Base-by-base conservation (phyloP, 2,329 filamentous ascomycete species). In the Penicillium sp. region DNA sequence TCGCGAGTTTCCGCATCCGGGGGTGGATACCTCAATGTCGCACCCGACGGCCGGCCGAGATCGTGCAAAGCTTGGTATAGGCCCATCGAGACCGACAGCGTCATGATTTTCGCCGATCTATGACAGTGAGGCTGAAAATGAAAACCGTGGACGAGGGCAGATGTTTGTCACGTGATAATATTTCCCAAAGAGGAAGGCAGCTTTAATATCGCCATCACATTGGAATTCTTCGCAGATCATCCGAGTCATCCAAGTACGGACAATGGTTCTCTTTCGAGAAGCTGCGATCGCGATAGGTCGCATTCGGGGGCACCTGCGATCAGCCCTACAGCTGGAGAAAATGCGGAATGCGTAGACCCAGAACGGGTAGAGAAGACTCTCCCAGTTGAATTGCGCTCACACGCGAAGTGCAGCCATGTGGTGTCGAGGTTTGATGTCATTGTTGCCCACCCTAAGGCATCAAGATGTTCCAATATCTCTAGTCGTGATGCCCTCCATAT, bases 1-100 rank as follows among this genome's bases (percentile, higher is more conserved):
- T 49, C 44, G 35, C 11, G 20, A 23, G 40, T 35, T 57, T 57
- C 57, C 57, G 57, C 55, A 58, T 59, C 48, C 57, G 54, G 56
- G 31, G 42, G 44, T 44, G 40, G 41, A 24, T 20, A 28, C 18
- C n/a, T 18, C 16, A 37, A 59, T 55, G 56, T 59, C 49, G 54
- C 53, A 46, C 41, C 54, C 39, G 46, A 38, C 29, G 34, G 26
- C 31, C 24, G 41, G 44, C 31, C 40, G 27, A 44, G 34, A 14
- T 38, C 13, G 10, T 22, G 4, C 11, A 34, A 20, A 20, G 18
- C 28, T 26, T 40, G 23, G 20, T 29, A 44, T 9, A 9, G 36
- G 26, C 20, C 20, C 28, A 2, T 31, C 35, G 27, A 29, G 22
- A 7, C 36, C 28, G 20, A 42, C 7, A 31, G 7, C 40, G 20